phyloP scores from a whole-genome alignment of 1,284 basidiomycete species.

The Irpex rosettiformis region DNA sequence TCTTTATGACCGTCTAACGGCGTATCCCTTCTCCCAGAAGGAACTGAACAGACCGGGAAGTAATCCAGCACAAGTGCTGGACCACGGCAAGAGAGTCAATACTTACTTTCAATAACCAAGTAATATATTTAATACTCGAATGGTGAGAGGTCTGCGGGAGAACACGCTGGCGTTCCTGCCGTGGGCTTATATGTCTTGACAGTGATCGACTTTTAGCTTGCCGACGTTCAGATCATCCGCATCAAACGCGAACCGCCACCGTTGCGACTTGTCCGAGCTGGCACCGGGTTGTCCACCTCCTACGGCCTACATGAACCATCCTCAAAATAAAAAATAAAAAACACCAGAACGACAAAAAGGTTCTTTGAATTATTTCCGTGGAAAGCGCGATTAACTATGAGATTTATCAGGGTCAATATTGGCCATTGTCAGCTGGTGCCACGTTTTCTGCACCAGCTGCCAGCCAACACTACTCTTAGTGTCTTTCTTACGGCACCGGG shows the following conservation, averaged over 20 bases:
- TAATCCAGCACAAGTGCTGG: no score
- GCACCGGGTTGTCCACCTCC: slow-evolving; percentile 5
- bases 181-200: neutral
- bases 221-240: slow-evolving; percentile 17
- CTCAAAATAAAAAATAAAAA: neutral
- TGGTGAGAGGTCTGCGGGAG: no score
- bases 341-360: no score
- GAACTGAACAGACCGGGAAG: no score
- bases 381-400: slow-evolving; percentile 6
- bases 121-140: no score
- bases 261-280: slow-evolving; percentile 12
- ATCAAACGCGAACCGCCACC: slow-evolving; percentile 15
- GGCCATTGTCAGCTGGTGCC: slow-evolving; percentile 8
- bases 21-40: no score
- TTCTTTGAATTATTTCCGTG: neutral
- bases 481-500: slow-evolving; percentile 15
- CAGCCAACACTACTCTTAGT: neutral
- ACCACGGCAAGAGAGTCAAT: no score
- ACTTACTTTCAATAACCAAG: no score
- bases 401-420: slow-evolving; percentile 10
- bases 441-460: slow-evolving; percentile 9
- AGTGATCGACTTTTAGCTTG: slow-evolving; percentile 14
- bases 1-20: neutral
- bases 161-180: neutral
- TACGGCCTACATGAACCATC: neutral